phyloP scores from a whole-genome alignment of 352 stramenopile genomes.

The Pelagophyceae sp. region DNA sequence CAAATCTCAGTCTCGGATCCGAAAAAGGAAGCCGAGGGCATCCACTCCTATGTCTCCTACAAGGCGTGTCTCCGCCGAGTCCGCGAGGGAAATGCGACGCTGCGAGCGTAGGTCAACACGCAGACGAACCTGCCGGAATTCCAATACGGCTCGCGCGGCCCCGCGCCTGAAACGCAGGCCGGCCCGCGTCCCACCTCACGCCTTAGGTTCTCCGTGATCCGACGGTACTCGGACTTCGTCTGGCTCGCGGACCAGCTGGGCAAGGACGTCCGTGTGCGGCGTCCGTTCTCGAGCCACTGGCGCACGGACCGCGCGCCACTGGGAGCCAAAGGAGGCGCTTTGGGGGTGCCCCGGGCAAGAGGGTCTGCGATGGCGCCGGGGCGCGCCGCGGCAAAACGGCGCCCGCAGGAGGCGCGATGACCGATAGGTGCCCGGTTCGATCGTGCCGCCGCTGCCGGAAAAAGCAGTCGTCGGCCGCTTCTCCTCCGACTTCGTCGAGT shows the following conservation, averaged over 20 bases:
- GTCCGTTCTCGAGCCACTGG: no score
- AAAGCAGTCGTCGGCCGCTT: conserved; percentile 87
- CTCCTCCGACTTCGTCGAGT: conserved; percentile 79
- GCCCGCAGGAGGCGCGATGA: no score
- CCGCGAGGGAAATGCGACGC: conserved; percentile 23
- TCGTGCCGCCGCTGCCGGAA: conserved; percentile 86
- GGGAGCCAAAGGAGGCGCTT: no score
- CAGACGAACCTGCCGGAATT: conserved; percentile 30
- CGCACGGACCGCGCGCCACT: no score
- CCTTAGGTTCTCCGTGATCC: conserved; percentile 69
- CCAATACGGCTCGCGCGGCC: conserved; percentile 37
- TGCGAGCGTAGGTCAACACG: conserved; percentile 28
- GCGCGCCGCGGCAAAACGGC: no score
- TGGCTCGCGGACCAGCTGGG: conserved; percentile 82
- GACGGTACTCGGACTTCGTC: conserved; percentile 86
- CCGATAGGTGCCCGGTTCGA: conserved; percentile 67
- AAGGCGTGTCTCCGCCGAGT: conserved; percentile 56
- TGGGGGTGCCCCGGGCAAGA: no score
- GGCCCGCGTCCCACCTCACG: no score
- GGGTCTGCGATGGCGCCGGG: no score
- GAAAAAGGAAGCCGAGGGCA: conserved; percentile 87
- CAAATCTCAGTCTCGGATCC: conserved; percentile 91
- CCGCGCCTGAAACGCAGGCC: no score
- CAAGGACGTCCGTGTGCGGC: no score
- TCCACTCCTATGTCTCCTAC: conserved; percentile 95